phyloP scores from a whole-genome alignment of 305 asterid genomes.

The Euphrasia arctica region DNA sequence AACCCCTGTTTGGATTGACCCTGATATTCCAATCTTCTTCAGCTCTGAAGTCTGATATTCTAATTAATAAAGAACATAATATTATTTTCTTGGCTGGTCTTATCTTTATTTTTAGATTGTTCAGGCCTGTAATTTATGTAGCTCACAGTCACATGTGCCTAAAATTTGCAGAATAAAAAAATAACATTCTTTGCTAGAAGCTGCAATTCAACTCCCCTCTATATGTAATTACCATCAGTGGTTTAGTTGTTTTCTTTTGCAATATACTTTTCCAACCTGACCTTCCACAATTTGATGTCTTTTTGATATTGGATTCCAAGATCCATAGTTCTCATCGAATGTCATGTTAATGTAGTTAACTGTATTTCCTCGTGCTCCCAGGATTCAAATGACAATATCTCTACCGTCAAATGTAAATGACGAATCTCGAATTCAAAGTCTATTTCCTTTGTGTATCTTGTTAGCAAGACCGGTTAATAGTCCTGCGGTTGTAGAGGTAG shows the following conservation, averaged over 20 bases:
- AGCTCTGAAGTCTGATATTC: not conserved
- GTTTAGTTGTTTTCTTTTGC: not conserved
- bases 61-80: slow-evolving; percentile 2
- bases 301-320: slow-evolving; percentile 18
- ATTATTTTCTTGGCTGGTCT: slow-evolving; percentile 8
- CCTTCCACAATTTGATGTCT: slow-evolving; percentile 4
- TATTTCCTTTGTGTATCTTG: slow-evolving; percentile 81
- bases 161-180: slow-evolving; percentile 7
- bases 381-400: slow-evolving; percentile 86
- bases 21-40: slow-evolving; percentile 2
- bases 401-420: slow-evolving; percentile 65
- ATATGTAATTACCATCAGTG: slow-evolving; percentile 13
- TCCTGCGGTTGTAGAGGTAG: slow-evolving; percentile 64
- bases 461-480: slow-evolving; percentile 72
- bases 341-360: slow-evolving; percentile 19
- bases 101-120: slow-evolving; percentile 12
- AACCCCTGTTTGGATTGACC: not conserved
- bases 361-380: slow-evolving; percentile 27
- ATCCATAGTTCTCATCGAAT: slow-evolving; percentile 18
- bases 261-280: not conserved
- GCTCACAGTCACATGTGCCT: not conserved
- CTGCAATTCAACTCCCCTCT: slow-evolving; percentile 16
- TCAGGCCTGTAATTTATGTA: not conserved
- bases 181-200: slow-evolving; percentile 24
- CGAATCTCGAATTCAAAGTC: slow-evolving; percentile 56